These are phyloP conservation scores for Cytospora paraplurivora DNA, from an alignment of 2,329 filamentous ascomycete genomes.

Conservation along the genomic window DNA sequence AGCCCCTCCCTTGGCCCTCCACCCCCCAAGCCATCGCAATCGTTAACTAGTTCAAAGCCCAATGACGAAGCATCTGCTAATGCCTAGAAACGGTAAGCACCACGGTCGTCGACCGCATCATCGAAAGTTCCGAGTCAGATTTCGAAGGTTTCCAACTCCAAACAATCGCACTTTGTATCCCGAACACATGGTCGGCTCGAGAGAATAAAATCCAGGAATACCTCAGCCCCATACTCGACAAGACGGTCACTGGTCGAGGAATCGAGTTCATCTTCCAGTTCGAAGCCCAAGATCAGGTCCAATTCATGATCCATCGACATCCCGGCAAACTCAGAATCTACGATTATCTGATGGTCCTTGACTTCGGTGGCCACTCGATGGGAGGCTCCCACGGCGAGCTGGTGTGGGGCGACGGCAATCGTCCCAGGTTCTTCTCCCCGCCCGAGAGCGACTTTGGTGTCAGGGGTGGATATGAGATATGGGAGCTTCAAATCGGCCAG, in stretches of 20 bases:
- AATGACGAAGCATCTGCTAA: background rate
- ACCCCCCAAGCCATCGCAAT: background rate
- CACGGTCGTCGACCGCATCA: background rate
- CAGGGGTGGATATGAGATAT: conserved; percentile 11
- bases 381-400: conserved; percentile 4
- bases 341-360: conserved; percentile 8
- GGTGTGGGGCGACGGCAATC: background rate
- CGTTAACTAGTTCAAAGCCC: background rate
- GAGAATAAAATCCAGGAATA: conserved; percentile 15
- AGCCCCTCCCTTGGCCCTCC: background rate
- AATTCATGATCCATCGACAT: conserved; percentile 1
- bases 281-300: conserved; percentile 12
- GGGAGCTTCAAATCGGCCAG: conserved; percentile 6
- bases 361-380: conserved; percentile 15
- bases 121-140: background rate
- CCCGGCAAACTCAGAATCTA: background rate
- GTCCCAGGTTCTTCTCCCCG: conserved; percentile 3
- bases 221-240: conserved; percentile 9
- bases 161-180: conserved; percentile 3
- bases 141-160: background rate
- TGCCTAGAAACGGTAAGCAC: background rate
- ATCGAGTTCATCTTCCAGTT: conserved; percentile 2
- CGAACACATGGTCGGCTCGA: conserved; percentile 14
- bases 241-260: background rate
- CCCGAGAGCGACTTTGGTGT: conserved; percentile 7